Percentiles rank a stretch among this genome's conserved stretches.
phyloP scores from a whole-genome alignment of 345 rosid species.

The Brassica cretica region DNA sequence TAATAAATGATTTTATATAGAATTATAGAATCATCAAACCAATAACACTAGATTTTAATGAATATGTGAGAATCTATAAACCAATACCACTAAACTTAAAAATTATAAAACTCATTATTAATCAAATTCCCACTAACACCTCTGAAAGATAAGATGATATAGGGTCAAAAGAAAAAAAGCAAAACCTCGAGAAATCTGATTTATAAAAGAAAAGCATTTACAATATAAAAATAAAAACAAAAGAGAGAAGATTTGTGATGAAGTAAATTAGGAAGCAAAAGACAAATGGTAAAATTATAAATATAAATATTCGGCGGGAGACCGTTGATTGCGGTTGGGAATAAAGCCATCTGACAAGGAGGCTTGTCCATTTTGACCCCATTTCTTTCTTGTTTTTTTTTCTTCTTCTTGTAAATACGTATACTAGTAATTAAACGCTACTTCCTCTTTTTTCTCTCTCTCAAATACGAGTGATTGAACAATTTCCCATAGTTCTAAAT shows the following conservation, averaged over 20 bases:
- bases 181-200: conserved; percentile 12
- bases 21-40: no score
- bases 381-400: conserved; percentile 27
- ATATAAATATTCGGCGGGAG: conserved; percentile 48
- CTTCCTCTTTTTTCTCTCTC: neutral
- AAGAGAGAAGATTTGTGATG: conserved; percentile 1
- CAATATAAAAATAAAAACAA: neutral
- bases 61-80: no score
- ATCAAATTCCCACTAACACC: no score
- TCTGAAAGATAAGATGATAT: neutral
- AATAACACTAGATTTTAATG: no score
- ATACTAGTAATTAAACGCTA: neutral
- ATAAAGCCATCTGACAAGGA: conserved; percentile 63
- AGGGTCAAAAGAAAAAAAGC: conserved; percentile 18
- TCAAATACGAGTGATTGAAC: no score
- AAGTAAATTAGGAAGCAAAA: conserved; percentile 11
- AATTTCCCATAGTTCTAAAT: no score
- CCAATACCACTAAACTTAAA: no score
- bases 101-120: no score
- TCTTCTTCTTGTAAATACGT: neutral
- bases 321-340: conserved; percentile 99
- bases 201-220: conserved; percentile 7
- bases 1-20: no score
- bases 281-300: conserved; percentile 4
- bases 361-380: conserved; percentile 58